A percentile compares a stretch with the other conserved stretches of the same genome.
Evolutionary conservation across 768 basidiomycete genomes (phyloP).

Genomic region (Thelephora aurantiotincta): DNA sequence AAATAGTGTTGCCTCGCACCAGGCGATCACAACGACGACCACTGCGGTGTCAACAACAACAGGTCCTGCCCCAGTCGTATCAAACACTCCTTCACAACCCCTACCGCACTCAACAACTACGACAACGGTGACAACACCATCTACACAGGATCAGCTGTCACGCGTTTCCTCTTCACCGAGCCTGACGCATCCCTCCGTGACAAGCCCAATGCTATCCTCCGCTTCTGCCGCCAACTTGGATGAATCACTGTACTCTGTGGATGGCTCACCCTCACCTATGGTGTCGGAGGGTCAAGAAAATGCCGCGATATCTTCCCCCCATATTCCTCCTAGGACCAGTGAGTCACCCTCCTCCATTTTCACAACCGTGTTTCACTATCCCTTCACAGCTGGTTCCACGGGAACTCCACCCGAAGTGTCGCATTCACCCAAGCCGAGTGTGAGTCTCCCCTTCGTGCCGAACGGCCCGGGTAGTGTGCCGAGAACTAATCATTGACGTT

Average conservation of each 20-base stretch:
- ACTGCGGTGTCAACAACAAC: conserved; percentile 22
- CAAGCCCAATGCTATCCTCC: conserved; percentile 71
- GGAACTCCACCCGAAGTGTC: conserved; percentile 6
- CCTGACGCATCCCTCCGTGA: conserved; percentile 71
- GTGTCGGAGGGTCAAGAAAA: conserved; percentile 43
- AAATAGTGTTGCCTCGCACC: conserved; percentile 12
- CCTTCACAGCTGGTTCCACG: conserved; percentile 23
- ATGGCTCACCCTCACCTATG: conserved; percentile 46
- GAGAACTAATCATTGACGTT: conserved; percentile 3
- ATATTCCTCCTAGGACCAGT: conserved; percentile 36
- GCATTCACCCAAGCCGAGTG: conserved; percentile 7
- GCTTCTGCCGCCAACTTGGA: conserved; percentile 52
- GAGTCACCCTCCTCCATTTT: conserved; percentile 7
- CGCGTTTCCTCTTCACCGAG: conserved; percentile 56
- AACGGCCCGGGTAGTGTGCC: background rate
- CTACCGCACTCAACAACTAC: conserved; percentile 24
- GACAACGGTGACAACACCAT: conserved; percentile 18
- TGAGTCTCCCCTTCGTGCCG: conserved; percentile 3
- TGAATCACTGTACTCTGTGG: conserved; percentile 56
- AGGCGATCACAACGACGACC: conserved; percentile 17
- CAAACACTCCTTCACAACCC: conserved; percentile 24
- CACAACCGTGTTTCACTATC: conserved; percentile 15
- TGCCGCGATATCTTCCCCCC: conserved; percentile 48
- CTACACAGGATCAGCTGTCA: conserved; percentile 21
- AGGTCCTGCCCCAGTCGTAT: conserved; percentile 17